Percentiles rank a stretch among this genome's conserved stretches.
These are phyloP conservation scores for Hermanozyma aechmeae DNA, from an alignment of 805 yeast genomes.

Conservation along the genomic window DNA sequence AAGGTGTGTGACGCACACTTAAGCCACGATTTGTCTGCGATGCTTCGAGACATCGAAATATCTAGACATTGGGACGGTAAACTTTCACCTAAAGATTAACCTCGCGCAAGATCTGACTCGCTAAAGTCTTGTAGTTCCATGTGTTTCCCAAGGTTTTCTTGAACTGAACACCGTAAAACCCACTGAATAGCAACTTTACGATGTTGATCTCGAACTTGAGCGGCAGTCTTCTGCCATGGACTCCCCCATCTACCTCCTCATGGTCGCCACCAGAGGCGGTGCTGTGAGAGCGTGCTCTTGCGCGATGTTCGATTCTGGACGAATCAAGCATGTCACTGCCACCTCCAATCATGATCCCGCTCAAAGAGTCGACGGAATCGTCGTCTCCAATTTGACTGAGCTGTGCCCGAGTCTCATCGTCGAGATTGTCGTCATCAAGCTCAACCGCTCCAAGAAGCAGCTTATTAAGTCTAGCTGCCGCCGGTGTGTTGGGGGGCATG, in stretches of 20 bases:
- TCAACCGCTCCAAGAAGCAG: slow-evolving; percentile 19
- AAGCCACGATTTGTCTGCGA: no score
- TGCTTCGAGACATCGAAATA: no score
- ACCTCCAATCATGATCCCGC: slow-evolving; percentile 37
- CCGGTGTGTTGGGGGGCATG: slow-evolving; percentile 50
- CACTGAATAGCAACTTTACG: slow-evolving; percentile 85
- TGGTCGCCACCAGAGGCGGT: slow-evolving; percentile 6
- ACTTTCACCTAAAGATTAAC: slow-evolving; percentile 41
- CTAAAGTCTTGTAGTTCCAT: slow-evolving; percentile 89
- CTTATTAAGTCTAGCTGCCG: slow-evolving; percentile 31
- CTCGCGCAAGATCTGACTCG: slow-evolving; percentile 71
- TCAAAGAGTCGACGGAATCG: slow-evolving; percentile 53
- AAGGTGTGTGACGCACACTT: no score
- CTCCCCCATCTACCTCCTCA: no score
- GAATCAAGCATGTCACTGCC: slow-evolving; percentile 56
- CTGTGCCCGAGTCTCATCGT: slow-evolving; percentile 18
- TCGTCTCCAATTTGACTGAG: slow-evolving; percentile 31
- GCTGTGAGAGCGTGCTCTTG: slow-evolving; percentile 23
- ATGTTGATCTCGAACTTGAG: slow-evolving; percentile 84
- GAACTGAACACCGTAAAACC: slow-evolving; percentile 89
- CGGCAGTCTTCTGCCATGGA: slow-evolving; percentile 35
- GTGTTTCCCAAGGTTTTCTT: slow-evolving; percentile 90
- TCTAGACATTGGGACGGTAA: no score
- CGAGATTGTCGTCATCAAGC: slow-evolving; percentile 18
- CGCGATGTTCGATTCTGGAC: slow-evolving; percentile 46